Evolutionary conservation across 148 eudicot genomes (phyloP), one percentile per base, ranked within the genome.

Genomic region (Diospyros lotus): DNA sequence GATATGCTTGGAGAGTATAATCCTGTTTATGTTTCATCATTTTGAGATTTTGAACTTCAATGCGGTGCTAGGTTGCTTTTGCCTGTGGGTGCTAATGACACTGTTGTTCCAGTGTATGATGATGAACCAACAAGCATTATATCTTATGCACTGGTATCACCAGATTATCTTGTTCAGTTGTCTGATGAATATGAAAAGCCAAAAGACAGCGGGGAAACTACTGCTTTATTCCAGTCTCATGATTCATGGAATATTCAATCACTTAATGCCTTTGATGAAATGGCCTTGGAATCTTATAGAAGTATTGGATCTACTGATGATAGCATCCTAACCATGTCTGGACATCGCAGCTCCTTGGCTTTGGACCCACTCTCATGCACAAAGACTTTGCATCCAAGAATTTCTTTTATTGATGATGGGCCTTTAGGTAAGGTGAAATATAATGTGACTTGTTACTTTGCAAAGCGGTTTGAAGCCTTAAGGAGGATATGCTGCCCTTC

Each of bases 401-500:
- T 48, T 48, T 58, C 85, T 38, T 93, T 93, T 78, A 71, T 83
- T 38, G 93, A 89, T 74, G 82, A 82, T 69, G 90, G 89, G 5
- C 97, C 87, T 60, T 82, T 80, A 69, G 97, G 93, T 75, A 85
- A 88, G 80, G 93, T 87, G 61, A 95, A 86, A 81, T 96, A 89
- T 75, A 77, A 86, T 0, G 94, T 93, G 55, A 96, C 97, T 52
- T 91, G 91, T 83, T 93, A 93, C 76, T 86, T 82, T 77, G 98
- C 98, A 4, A 89, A 89, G 84, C 83, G 85, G 54, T 96, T 96
- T 87, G 99, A 93, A 64, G 89, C 91, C 50, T 84, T 95, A 83
- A 89, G 99, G 85, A 89, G 84, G 86, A 83, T 95, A 12, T 92
- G 97, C 80, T 91, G 94, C 77, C 91, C 98, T 40, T 90, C 96